Evolutionary conservation across 495 filamentous ascomycete species (phyloP).

Genomic region (Xylaria castorea): DNA sequence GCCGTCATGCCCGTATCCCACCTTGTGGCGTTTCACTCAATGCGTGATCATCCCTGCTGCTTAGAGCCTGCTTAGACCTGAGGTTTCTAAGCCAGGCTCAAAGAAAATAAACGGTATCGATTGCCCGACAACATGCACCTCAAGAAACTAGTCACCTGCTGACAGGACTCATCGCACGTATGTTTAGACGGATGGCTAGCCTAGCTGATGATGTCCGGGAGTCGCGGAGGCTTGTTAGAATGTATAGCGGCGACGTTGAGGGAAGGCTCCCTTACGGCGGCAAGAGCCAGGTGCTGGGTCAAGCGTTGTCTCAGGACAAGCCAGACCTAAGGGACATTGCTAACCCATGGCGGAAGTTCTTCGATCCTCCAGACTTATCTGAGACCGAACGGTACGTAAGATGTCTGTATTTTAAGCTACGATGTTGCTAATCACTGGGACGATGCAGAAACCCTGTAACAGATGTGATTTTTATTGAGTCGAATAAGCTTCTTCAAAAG

Average conservation of each 20-base stretch:
- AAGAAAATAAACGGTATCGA: not conserved
- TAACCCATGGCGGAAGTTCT: constrained; percentile 14
- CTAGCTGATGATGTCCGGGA: not conserved
- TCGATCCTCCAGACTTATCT: constrained; percentile 8
- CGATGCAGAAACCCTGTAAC: not conserved
- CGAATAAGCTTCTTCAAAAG: constrained; percentile 1
- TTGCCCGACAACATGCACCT: not conserved
- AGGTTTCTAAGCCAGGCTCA: not conserved
- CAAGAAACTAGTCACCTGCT: not conserved
- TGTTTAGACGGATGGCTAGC: not conserved
- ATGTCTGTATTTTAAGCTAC: not conserved
- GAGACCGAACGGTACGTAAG: constrained; percentile 8
- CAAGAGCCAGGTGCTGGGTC: not conserved
- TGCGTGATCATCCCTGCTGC: not conserved
- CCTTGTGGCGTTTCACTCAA: not conserved
- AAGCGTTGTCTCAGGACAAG: constrained; percentile 4
- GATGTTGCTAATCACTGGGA: not conserved
- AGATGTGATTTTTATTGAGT: not conserved
- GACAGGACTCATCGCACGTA: not conserved
- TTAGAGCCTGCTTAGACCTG: not conserved
- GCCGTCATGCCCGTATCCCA: not conserved
- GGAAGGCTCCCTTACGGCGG: not conserved
- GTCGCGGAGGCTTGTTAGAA: constrained; percentile 14
- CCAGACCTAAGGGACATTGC: not conserved
- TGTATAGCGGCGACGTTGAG: constrained; percentile 5